Percentiles rank a stretch among this genome's conserved stretches.
Evolutionary conservation across 139 green algal species (phyloP).

Genomic region (Limnomonas spitsbergensis): DNA sequence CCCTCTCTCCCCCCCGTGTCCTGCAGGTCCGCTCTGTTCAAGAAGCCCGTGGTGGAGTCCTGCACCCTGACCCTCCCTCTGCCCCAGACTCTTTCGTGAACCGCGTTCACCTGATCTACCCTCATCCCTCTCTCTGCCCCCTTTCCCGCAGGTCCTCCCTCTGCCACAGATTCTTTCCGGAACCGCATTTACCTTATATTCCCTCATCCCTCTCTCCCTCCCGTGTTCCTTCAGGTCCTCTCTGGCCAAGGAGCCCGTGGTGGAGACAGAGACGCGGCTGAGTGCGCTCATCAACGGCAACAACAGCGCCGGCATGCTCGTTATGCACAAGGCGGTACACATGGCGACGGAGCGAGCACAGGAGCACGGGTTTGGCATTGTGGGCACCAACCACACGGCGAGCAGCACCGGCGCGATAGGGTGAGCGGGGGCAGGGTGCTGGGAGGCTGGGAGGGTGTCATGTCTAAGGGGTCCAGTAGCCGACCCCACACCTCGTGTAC

Average conservation of each 20-base stretch:
- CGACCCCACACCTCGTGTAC: no score
- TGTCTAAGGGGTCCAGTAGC: no score
- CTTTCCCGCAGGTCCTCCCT: no score
- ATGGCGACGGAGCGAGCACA: slow-evolving; percentile 60
- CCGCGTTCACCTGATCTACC: not conserved
- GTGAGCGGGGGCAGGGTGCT: no score
- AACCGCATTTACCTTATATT: no score
- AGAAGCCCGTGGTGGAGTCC: no score
- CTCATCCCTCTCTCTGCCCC: not conserved
- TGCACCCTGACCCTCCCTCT: no score
- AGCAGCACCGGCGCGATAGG: slow-evolving; percentile 70
- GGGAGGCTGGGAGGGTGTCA: not conserved
- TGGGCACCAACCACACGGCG: slow-evolving; percentile 68
- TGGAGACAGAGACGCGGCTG: slow-evolving; percentile 57
- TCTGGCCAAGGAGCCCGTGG: slow-evolving; percentile 3
- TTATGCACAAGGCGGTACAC: slow-evolving; percentile 50
- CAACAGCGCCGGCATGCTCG: slow-evolving; percentile 66
- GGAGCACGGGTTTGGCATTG: slow-evolving; percentile 60
- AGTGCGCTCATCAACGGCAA: slow-evolving; percentile 66
- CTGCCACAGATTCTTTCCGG: no score
- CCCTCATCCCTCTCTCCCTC: not conserved
- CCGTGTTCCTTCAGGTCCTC: not conserved
- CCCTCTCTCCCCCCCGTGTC: no score
- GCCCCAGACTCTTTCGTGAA: no score
- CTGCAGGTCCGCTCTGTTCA: no score